These are phyloP conservation scores for Chaetothyriales sp. DNA, from an alignment of 2,329 filamentous ascomycete genomes.

Conservation along the genomic window DNA sequence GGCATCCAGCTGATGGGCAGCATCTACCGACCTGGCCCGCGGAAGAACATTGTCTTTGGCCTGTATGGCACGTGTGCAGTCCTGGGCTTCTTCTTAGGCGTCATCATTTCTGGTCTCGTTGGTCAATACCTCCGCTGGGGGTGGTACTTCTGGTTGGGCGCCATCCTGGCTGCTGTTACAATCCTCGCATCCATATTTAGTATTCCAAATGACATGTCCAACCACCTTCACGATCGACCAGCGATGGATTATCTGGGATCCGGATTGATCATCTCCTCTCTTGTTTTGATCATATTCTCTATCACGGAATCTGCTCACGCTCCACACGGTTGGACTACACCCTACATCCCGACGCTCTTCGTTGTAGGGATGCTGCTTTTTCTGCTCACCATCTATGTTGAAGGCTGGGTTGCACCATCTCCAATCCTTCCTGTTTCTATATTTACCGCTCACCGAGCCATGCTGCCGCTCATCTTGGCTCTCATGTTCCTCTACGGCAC, in stretches of 20 bases:
- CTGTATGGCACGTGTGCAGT: constrained; percentile 40
- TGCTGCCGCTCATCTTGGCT: constrained; percentile 46
- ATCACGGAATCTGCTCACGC: constrained; percentile 60
- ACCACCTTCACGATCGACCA: constrained; percentile 25
- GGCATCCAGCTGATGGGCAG: constrained; percentile 52
- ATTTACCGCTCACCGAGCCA: constrained; percentile 49
- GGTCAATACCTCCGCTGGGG: constrained; percentile 42
- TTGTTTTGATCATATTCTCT: constrained; percentile 58
- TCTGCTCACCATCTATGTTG: constrained; percentile 48
- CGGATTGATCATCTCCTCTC: constrained; percentile 44
- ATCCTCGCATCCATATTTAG: constrained; percentile 31
- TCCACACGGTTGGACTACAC: constrained; percentile 53
- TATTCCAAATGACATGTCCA: constrained; percentile 34
- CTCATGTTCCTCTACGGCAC: constrained; percentile 55
- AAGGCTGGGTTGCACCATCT: constrained; percentile 52
- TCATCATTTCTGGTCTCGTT: constrained; percentile 48
- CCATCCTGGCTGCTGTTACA: constrained; percentile 36
- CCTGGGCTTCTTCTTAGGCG: constrained; percentile 39
- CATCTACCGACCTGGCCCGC: constrained; percentile 50
- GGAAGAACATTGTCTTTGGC: constrained; percentile 54
- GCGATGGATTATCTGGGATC: constrained; percentile 58
- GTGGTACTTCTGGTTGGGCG: constrained; percentile 56
- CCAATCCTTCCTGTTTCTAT: constrained; percentile 56
- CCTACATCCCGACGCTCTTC: constrained; percentile 54
- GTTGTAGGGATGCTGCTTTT: constrained; percentile 48